Conservation (phyloP, 192 early-diverging fungal species). For the Coemansia asiatica region DNA sequence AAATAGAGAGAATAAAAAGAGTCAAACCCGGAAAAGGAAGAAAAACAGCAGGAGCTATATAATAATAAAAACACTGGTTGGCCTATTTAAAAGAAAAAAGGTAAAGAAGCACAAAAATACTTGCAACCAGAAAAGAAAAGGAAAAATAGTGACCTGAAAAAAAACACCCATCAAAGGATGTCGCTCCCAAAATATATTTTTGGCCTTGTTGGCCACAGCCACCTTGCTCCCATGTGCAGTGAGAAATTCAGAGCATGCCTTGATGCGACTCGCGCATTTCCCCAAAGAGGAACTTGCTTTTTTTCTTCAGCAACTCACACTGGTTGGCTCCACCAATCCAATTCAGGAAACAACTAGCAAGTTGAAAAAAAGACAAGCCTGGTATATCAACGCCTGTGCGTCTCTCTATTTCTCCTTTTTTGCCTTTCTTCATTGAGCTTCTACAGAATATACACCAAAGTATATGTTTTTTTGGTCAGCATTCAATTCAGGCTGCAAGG, state of each 20-base stretch:
- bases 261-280: neutral
- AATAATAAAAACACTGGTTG: constrained; percentile 3
- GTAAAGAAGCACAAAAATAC: neutral
- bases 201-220: neutral
- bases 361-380: neutral
- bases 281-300: neutral
- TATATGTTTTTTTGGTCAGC: neutral
- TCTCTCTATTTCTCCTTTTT: neutral
- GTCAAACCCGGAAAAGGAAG: neutral
- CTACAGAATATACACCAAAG: neutral
- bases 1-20: neutral
- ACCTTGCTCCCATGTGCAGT: neutral
- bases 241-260: neutral
- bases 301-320: neutral
- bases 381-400: neutral
- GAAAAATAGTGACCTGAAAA: neutral
- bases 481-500: neutral
- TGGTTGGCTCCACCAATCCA: neutral
- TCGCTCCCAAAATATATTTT: neutral
- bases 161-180: constrained; percentile 2
- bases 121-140: neutral
- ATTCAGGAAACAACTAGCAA: neutral
- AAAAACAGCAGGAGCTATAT: neutral
- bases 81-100: constrained; percentile 5
- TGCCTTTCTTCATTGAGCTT: neutral